Evolutionary conservation across 148 eudicot species (phyloP).

Genomic region (Amaranthus cruentus): DNA sequence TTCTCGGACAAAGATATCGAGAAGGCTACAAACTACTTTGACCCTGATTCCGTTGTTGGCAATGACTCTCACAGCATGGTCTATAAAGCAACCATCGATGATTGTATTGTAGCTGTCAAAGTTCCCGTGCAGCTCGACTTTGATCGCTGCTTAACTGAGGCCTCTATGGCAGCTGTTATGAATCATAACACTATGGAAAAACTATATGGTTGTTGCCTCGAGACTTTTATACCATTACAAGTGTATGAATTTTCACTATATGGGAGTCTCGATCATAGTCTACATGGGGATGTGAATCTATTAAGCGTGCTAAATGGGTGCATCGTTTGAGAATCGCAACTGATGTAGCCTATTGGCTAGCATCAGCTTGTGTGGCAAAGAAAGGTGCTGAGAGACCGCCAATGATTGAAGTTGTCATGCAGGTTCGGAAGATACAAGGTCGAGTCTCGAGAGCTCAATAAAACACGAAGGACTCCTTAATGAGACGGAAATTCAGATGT

Average conservation of each 20-base stretch:
- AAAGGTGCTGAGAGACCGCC: constrained; percentile 30
- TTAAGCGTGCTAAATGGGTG: constrained; percentile 15
- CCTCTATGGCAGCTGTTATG: constrained; percentile 17
- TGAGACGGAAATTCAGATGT: too few relatives aligned
- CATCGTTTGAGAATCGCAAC: constrained; percentile 23
- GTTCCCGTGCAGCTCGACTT: not conserved
- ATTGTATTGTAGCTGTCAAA: constrained; percentile 14
- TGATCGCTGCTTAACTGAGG: constrained; percentile 20
- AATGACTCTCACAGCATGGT: not conserved
- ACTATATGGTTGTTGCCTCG: constrained; percentile 36
- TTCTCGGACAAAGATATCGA: constrained; percentile 17
- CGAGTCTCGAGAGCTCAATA: not conserved
- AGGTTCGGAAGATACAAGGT: constrained; percentile 17
- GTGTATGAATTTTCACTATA: constrained; percentile 20
- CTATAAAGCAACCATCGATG: constrained; percentile 26
- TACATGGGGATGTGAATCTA: constrained; percentile 21
- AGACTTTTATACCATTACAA: constrained; percentile 23
- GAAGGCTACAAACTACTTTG: constrained; percentile 22
- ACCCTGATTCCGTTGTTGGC: constrained; percentile 14
- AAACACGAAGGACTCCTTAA: too few relatives aligned
- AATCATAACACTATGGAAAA: constrained; percentile 23
- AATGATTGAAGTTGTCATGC: constrained; percentile 26
- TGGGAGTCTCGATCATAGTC: constrained; percentile 11
- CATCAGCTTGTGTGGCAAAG: constrained; percentile 17
- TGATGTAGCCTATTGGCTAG: constrained; percentile 25